Evolutionary conservation across 2,329 filamentous ascomycete genomes (phyloP), one percentile per base, ranked within the genome.

Genomic region (Coniochaeta sp.): DNA sequence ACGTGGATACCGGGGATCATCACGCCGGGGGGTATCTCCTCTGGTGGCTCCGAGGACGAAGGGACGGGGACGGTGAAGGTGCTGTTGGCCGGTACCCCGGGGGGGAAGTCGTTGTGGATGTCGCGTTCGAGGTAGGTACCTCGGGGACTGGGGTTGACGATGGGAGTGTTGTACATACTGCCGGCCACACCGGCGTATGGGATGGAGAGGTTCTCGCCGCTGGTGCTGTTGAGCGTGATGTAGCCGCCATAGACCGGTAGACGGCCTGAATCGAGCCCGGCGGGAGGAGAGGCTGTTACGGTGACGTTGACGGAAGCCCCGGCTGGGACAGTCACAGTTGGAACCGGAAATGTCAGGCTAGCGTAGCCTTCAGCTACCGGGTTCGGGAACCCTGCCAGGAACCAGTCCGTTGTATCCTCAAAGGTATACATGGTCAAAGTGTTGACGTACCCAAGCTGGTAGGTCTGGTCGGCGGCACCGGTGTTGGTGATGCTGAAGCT

Each of bases 221-320:
- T 69, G 30, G 65, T 67, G 47, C 65, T 64, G 33, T 67, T 69
- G 49, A 75, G 58, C 12, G 68, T 62, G 46, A 75, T 61, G 60
- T 67, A 74, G 20, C 73, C 73, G 16, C 67, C 68, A 60, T 74
- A 75, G 7, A 75, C 63, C 4, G 71, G 71, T 22, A 67, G 52
- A 20, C 58, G 61, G 7, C 57, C 53, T 7, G 56, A 51, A 45
- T 67, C 55, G 3, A 67, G 55, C n/a, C 57, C 57, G 2, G 48
- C 30, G 2, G 66, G 66, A 2, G 60, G 63, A 8, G 57, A 62
- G 33, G 61, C 54, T 10, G 54, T 58, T 10, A 66, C 62, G 6
- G 60, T 61, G 38, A 68, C 55, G 2, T 54, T 48, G 6, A 51
- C 53, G 3, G 52, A 55, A n/a, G 57, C 60, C 9, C 62, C 62